Base-by-base conservation (phyloP, 805 yeast species). In the Lipomyces orientalis region DNA sequence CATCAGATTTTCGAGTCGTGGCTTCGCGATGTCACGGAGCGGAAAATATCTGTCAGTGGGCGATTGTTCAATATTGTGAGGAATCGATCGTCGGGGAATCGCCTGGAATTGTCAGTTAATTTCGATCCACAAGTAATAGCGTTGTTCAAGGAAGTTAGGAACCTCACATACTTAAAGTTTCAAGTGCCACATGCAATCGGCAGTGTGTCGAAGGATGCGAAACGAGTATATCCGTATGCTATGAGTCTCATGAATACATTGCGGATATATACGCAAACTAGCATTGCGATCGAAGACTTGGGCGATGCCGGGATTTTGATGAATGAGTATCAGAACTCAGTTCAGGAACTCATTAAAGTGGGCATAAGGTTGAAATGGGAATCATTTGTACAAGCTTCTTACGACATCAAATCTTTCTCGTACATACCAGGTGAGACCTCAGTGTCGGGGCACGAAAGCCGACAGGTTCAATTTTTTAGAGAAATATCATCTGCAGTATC, bases 211-310 rank as follows among this genome's bases (percentile, higher is more conserved):
- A 81, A 85, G 56, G 83, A 81, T 37, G 80, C 88, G 1, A 81
- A 84, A 64, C 78, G 81, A 37, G 73, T 89, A 0, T 83, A 87
- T 61, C 91, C 93, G 0, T 82, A 83, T 69, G 88, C 90, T 0
- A 78, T 83, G 3, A 79, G 83, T 9, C 68, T 91, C 7, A 75
- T 78, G 4, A 93, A 90, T 65, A 82, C 86, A 7, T 61, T 89
- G 2, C 75, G 76, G 7, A 77, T 82, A 0, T 79, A 88, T 61
- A 75, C 79, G 60, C 69, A 75, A 1, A 67, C 81, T 0, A 66
- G 80, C 16, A 31, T 61, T 0, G 71, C 74, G 0, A 72, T 82
- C n/a, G 80, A 76, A 0, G 73, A 77, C 5, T 79, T 85, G 0
- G 79, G 79, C 4, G 84, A 82, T 19, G 78, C 82, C 16, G 81